phyloP scores from a whole-genome alignment of 129 eudicot genomes.

The Helichrysum umbraculigerum region DNA sequence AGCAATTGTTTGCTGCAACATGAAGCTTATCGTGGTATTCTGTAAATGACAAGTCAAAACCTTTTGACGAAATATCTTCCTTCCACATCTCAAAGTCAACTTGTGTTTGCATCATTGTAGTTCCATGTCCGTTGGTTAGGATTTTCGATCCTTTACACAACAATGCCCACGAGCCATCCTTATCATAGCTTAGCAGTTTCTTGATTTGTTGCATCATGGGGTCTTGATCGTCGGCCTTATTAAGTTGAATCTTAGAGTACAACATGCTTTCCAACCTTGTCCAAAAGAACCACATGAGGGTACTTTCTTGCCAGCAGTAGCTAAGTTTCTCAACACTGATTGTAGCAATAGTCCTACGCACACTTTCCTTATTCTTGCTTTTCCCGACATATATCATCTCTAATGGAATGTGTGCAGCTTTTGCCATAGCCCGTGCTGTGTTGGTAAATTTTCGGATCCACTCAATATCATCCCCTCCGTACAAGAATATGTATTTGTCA shows the following conservation, averaged over 20 bases:
- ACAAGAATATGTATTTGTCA: conserved; percentile 44
- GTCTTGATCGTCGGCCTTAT: conserved; percentile 51
- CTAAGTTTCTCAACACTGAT: conserved; percentile 51
- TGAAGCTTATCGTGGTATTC: conserved; percentile 43
- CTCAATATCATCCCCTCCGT: conserved; percentile 62
- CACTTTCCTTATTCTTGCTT: conserved; percentile 49
- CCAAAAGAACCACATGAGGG: conserved; percentile 60
- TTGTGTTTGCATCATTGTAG: conserved; percentile 38
- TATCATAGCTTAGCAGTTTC: conserved; percentile 64
- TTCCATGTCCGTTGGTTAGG: conserved; percentile 47
- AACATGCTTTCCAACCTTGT: conserved; percentile 67
- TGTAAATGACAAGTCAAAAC: conserved; percentile 47
- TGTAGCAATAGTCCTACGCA: conserved; percentile 34
- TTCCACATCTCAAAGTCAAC: conserved; percentile 51
- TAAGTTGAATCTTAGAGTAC: conserved; percentile 68
- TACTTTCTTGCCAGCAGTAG: conserved; percentile 48
- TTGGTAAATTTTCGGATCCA: conserved; percentile 57
- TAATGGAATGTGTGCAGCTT: conserved; percentile 35
- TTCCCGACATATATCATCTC: conserved; percentile 64
- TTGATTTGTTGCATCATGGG: conserved; percentile 59
- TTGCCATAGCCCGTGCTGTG: conserved; percentile 43
- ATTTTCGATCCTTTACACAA: conserved; percentile 52
- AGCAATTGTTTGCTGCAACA: conserved; percentile 47
- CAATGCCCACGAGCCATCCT: conserved; percentile 68
- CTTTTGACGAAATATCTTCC: conserved; percentile 31